These are phyloP conservation scores for Bromus sterilis DNA, from an alignment of 176 grass and related monocot species.

Conservation along the genomic window DNA sequence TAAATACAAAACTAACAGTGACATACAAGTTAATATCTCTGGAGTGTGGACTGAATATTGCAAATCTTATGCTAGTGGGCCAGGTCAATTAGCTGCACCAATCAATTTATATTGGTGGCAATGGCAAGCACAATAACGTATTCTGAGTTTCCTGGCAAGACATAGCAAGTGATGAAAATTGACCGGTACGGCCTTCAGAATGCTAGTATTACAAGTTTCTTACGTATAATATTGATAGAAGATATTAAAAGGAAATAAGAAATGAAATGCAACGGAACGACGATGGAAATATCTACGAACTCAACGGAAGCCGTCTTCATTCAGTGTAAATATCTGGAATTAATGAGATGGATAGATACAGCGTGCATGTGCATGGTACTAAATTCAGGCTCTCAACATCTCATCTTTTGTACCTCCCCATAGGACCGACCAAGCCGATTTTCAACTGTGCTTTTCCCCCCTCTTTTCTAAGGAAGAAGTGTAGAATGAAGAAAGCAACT, in stretches of 20 bases:
- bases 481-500: not conserved
- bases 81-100: not conserved
- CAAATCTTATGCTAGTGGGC: not conserved
- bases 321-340: not conserved
- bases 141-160: not conserved
- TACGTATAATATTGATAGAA: too few species aligned
- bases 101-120: not conserved
- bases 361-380: not conserved
- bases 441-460: not conserved
- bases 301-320: not conserved
- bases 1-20: not conserved
- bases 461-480: not conserved
- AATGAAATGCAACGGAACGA: not conserved
- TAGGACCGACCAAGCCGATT: not conserved
- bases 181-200: not conserved
- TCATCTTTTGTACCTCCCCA: not conserved
- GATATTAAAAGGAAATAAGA: not conserved
- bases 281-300: not conserved
- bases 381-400: not conserved
- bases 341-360: not conserved
- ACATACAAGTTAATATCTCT: not conserved
- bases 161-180: not conserved
- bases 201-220: not conserved
- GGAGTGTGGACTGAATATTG: not conserved
- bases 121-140: not conserved